Evolutionary conservation across 2,329 filamentous ascomycete species (phyloP), one percentile per base, ranked within the genome.

Genomic region (Epichloe coenophiala): DNA sequence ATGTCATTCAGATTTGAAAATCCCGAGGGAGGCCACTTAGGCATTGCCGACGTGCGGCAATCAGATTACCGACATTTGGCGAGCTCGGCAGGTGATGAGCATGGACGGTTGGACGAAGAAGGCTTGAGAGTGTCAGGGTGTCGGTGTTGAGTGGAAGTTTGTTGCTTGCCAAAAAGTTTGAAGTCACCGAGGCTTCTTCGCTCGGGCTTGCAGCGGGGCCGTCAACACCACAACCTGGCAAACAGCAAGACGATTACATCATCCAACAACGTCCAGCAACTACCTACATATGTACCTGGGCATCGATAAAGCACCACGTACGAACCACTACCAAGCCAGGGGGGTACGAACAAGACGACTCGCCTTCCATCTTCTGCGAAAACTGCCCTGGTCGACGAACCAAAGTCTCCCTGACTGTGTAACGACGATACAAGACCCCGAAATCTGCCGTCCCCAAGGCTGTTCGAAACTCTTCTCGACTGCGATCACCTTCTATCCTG

Each of bases 1-100:
- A 52, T 48, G 56, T 52, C 55, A 54, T 53, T 21, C 45, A 41
- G 45, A 37, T 31, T 43, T 17, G 38, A 35, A 12, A 43, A 4
- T 8, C 33, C 50, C 44, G 31, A 42, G 44, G 36, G 44, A 36
- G 23, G 43, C 44, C 47, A 40, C 43, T 43, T 13, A 48, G 38
- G 47, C 48, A 51, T 54, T 38, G 40, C 46, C 48, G 23, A 48
- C 40, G 38, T 23, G 45, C 49, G 46, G 45, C 39, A 23, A 11
- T 48, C 36, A 51, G 33, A 40, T 13, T 19, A 7, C 38, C 42
- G 38, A 47, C 49, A 49, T 48, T 47, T 45, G 39, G 39, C 39
- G 33, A 37, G 40, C 45, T 36, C 42, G 42, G 45, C 23, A 43
- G 41, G 33, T 40, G 31, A 17, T 19, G 21, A 27, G 45, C 37